Evolutionary conservation across 2,329 filamentous ascomycete species (phyloP).

Genomic region (Colletotrichum lini): DNA sequence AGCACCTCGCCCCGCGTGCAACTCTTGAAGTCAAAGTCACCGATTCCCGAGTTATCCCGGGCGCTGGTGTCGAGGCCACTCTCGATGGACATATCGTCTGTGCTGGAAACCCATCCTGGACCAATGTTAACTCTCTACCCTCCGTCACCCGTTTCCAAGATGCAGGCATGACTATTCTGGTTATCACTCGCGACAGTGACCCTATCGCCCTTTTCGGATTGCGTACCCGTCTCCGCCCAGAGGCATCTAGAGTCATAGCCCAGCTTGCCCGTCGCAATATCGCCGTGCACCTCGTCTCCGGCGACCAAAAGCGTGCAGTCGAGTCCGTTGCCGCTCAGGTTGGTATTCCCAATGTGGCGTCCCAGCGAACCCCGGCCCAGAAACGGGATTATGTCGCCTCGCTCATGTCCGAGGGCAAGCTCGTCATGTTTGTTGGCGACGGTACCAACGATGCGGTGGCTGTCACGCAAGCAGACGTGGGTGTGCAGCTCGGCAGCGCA

Average conservation of each 20-base stretch:
- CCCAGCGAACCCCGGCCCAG: slow-evolving; percentile 64
- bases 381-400: slow-evolving; percentile 67
- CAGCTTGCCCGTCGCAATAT: slow-evolving; percentile 64
- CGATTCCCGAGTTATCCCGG: slow-evolving; percentile 56
- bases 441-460: slow-evolving; percentile 76
- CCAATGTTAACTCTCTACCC: slow-evolving; percentile 45
- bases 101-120: slow-evolving; percentile 64
- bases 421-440: slow-evolving; percentile 73
- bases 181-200: slow-evolving; percentile 45
- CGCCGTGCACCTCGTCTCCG: slow-evolving; percentile 68
- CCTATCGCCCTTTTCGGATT: slow-evolving; percentile 66
- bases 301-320: slow-evolving; percentile 67
- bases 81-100: slow-evolving; percentile 50
- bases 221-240: slow-evolving; percentile 50
- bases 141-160: slow-evolving; percentile 43
- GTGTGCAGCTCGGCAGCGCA: slow-evolving; percentile 68
- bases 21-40: slow-evolving; percentile 16
- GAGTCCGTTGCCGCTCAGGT: slow-evolving; percentile 61
- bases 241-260: slow-evolving; percentile 61
- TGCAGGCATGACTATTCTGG: slow-evolving; percentile 47
- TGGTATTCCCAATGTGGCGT: slow-evolving; percentile 56
- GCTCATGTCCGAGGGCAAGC: slow-evolving; percentile 50
- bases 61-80: slow-evolving; percentile 56
- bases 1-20: slow-evolving; percentile 52
- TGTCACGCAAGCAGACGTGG: slow-evolving; percentile 72